Evolutionary conservation across 768 basidiomycete species (phyloP).

Genomic region (Amanita rimosa): DNA sequence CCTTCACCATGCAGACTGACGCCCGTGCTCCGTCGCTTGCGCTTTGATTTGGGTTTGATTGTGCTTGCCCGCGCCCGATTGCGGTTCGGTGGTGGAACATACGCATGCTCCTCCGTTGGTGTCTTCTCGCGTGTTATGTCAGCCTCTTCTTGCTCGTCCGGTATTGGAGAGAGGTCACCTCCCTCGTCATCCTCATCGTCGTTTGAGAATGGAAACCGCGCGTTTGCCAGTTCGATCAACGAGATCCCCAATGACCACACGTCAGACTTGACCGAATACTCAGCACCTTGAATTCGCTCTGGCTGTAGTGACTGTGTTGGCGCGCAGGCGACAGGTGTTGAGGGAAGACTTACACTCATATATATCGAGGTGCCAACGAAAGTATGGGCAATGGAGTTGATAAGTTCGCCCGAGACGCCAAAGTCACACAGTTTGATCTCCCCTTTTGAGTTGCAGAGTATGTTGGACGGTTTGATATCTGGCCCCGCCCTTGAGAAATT

Average conservation of each 20-base stretch:
- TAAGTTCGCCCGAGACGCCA: conserved; percentile 96
- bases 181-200: conserved; percentile 55
- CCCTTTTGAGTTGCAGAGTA: conserved; percentile 86
- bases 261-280: conserved; percentile 97
- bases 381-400: conserved; percentile 97
- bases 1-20: conserved; percentile 89
- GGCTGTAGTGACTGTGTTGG: conserved; percentile 50
- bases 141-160: neutral
- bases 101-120: conserved; percentile 27
- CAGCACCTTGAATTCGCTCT: conserved; percentile 96
- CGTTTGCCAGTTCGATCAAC: conserved; percentile 91
- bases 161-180: neutral
- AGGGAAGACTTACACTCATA: conserved; percentile 70
- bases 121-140: conserved; percentile 25
- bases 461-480: conserved; percentile 99
- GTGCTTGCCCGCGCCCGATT: neutral
- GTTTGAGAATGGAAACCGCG: conserved; percentile 90
- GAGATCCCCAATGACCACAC: conserved; percentile 99
- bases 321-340: neutral
- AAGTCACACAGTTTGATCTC: conserved; percentile 99
- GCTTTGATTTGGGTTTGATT: conserved; percentile 34
- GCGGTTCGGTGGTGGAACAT: conserved; percentile 9
- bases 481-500: neutral
- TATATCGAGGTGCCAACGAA: conserved; percentile 99
- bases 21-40: conserved; percentile 68